Percentiles rank a stretch among this genome's conserved stretches.
Conservation (phyloP, 805 yeast genomes). For the Diddensiella santjacobensis region DNA sequence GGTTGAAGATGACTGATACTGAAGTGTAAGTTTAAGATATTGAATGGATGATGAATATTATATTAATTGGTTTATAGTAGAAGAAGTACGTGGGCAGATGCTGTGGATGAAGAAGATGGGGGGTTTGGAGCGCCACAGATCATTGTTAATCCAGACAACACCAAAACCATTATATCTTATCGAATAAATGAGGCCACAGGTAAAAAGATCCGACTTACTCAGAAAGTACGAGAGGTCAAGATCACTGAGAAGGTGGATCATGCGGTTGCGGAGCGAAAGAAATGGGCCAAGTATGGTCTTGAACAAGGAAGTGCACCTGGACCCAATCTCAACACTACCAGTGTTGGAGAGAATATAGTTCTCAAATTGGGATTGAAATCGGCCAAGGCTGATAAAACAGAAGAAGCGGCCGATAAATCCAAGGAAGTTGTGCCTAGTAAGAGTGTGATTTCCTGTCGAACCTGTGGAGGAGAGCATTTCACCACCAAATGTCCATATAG, state of each 20-base stretch:
- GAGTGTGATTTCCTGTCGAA: conserved; percentile 66
- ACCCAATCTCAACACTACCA: conserved; percentile 85
- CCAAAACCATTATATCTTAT: conserved; percentile 80
- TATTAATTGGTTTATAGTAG: too few species aligned
- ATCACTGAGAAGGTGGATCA: conserved; percentile 82
- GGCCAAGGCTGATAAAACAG: conserved; percentile 56
- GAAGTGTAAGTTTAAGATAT: too few species aligned
- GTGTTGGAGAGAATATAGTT: conserved; percentile 78
- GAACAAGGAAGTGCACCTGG: conserved; percentile 74
- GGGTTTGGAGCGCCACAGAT: conserved; percentile 65
- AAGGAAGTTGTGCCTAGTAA: conserved; percentile 46
- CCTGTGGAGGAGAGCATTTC: conserved; percentile 92
- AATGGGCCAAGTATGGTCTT: conserved; percentile 84
- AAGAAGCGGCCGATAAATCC: conserved; percentile 41
- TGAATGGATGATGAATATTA: too few species aligned
- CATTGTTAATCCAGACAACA: conserved; percentile 78
- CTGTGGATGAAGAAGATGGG: conserved; percentile 51
- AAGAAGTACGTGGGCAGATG: conserved; percentile 57
- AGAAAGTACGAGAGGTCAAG: conserved; percentile 70
- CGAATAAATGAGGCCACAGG: conserved; percentile 66
- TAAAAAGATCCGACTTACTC: conserved; percentile 82
- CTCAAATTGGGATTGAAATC: conserved; percentile 56
- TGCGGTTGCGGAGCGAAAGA: conserved; percentile 78
- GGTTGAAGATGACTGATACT: too few species aligned
- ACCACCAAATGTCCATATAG: conserved; percentile 94